Percentiles rank a stretch among this genome's conserved stretches.
phyloP scores from a whole-genome alignment of 306 rosid genomes.

The Castanea sativa region DNA sequence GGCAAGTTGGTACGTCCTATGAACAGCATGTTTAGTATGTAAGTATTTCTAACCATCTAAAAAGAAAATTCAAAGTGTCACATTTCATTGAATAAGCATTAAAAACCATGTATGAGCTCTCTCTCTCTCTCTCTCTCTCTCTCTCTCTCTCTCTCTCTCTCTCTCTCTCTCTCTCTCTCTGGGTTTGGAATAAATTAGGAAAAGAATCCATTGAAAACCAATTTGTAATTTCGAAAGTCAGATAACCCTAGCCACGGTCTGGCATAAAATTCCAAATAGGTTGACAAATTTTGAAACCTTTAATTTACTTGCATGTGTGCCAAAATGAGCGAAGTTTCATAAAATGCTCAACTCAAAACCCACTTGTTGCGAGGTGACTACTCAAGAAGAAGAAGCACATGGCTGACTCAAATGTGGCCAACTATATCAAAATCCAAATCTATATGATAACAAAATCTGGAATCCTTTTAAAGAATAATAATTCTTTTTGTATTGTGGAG shows the following conservation, averaged over 20 bases:
- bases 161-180: too few species aligned
- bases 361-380: background rate
- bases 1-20: too few species aligned
- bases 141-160: too few species aligned
- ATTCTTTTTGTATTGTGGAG: background rate
- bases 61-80: background rate
- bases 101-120: background rate
- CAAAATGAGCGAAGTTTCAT: background rate
- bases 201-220: constrained; percentile 1
- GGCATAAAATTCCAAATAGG: background rate
- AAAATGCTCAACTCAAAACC: background rate
- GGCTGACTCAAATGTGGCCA: background rate
- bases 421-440: background rate
- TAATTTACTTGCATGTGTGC: background rate
- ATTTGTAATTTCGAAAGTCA: background rate
- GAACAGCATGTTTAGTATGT: too few species aligned
- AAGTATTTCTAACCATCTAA: too few species aligned
- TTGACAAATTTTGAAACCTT: background rate
- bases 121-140: background rate
- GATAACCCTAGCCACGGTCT: background rate
- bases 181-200: constrained; percentile 12
- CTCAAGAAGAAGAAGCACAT: background rate
- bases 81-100: constrained; percentile 20
- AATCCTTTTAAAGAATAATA: background rate
- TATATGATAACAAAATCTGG: background rate